phyloP scores from a whole-genome alignment of 345 rosid species.

The Turnera subulata region DNA sequence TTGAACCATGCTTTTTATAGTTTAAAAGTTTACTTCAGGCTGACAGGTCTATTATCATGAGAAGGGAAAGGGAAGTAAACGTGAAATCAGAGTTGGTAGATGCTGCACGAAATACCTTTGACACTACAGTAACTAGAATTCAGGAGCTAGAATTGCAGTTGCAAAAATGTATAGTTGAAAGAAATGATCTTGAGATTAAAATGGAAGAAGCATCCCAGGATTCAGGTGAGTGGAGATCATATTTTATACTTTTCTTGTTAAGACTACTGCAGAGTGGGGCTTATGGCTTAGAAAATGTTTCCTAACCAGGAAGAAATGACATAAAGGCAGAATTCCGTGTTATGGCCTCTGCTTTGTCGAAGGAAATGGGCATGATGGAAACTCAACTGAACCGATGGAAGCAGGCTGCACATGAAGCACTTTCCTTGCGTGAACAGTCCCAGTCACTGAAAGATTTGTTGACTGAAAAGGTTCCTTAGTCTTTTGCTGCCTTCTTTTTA shows the following conservation, averaged over 20 bases:
- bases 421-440: constrained; percentile 64
- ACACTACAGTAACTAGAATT: constrained; percentile 49
- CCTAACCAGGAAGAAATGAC: constrained; percentile 72
- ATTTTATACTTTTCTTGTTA: not conserved
- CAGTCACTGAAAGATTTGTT: constrained; percentile 51
- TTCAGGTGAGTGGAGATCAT: constrained; percentile 45
- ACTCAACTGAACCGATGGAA: constrained; percentile 86
- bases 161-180: constrained; percentile 68
- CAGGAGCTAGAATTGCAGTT: constrained; percentile 69
- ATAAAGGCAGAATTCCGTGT: constrained; percentile 75
- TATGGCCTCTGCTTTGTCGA: constrained; percentile 90
- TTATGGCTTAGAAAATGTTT: constrained; percentile 15
- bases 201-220: constrained; percentile 81
- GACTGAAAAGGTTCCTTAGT: constrained; percentile 52
- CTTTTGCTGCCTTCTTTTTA: not conserved
- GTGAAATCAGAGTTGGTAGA: constrained; percentile 60
- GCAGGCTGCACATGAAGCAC: constrained; percentile 73
- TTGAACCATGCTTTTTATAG: constrained; percentile 13
- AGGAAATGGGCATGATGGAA: constrained; percentile 95
- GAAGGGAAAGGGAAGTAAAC: constrained; percentile 81
- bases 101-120: constrained; percentile 49
- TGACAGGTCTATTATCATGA: constrained; percentile 58
- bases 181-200: constrained; percentile 81
- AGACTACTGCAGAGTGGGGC: constrained; percentile 11
- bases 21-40: constrained; percentile 51